Evolutionary conservation across 768 basidiomycete genomes (phyloP), one percentile per base, ranked within the genome.

Genomic region (Leccinum fibrillosum): DNA sequence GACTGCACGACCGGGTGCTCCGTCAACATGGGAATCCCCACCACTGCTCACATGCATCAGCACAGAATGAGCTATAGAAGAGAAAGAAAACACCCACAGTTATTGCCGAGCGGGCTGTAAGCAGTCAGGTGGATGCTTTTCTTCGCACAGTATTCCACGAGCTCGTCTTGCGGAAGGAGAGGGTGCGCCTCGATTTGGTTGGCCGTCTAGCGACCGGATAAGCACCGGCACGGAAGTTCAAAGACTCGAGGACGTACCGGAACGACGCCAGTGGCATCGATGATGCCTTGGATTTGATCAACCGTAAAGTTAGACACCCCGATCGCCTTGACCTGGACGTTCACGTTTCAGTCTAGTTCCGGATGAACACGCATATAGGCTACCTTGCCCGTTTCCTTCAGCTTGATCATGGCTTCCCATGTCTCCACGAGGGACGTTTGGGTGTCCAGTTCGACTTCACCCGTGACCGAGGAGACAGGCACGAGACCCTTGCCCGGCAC

Each of bases 131-230:
- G 85, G 67, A 92, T 90, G 52, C 79, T 80, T 66, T 89, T 82
- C 59, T 79, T 74, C 65, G 85, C 82, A 76, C 85, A 86, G 75
- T 82, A 92, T 39, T 76, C 80, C 53, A 86, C 78, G 54, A 92
- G 82, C 13, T 90, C 86, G 52, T 86, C 82, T 67, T 94, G 91
- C 10, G 82, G 87, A 57, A 90, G 81, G 53, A 85, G 79, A 13
- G 92, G 90, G 78, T 94, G 93, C 21, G 85, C 84, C 72, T 93
- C 91, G 62, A 94, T 76, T 75, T 95, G 92, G 75, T 94, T 92
- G 28, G 76, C 85, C 21, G 77, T 74, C 84, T 85, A 55, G 23
- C 8, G 9, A 51, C 37, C 34, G 9, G 49, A 25, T 60, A 23
- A 65, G 50, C 19, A 52, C 25, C 49, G 13, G 48, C 19, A 6